phyloP scores from a whole-genome alignment of 202 grass and related monocot species.

The Schoenoplectus triqueter region DNA sequence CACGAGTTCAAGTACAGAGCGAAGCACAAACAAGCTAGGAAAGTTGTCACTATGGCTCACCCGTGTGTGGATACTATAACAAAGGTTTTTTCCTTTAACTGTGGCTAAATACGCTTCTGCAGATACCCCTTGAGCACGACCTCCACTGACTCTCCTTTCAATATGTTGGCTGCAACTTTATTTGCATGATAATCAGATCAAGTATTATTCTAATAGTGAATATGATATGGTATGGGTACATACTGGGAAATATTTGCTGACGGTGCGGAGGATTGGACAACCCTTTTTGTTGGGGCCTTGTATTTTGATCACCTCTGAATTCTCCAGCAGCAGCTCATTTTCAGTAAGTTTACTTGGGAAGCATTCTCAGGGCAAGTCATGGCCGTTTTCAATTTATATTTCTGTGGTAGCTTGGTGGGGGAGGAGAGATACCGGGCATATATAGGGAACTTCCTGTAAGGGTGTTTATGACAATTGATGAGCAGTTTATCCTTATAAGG shows the following conservation, averaged over 20 bases:
- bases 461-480: constrained; percentile 36
- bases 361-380: constrained; percentile 28
- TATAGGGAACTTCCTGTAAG: background rate
- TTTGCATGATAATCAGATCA: constrained; percentile 35
- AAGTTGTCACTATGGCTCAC: constrained; percentile 69
- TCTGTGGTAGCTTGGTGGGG: background rate
- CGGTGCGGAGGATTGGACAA: constrained; percentile 66
- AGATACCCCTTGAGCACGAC: constrained; percentile 52
- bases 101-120: constrained; percentile 50
- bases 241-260: constrained; percentile 83
- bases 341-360: background rate
- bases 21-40: constrained; percentile 65
- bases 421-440: background rate
- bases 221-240: background rate
- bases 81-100: constrained; percentile 56
- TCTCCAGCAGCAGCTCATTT: constrained; percentile 54
- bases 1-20: constrained; percentile 63
- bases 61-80: constrained; percentile 73
- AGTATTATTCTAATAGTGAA: background rate
- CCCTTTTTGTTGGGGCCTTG: constrained; percentile 59
- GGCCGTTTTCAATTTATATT: background rate
- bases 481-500: constrained; percentile 14
- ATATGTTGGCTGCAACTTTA: constrained; percentile 48
- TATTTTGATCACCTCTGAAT: constrained; percentile 60
- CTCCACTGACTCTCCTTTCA: constrained; percentile 57